Evolutionary conservation across 495 filamentous ascomycete species (phyloP), one percentile per base, ranked within the genome.

Genomic region (Trichoderma virens): DNA sequence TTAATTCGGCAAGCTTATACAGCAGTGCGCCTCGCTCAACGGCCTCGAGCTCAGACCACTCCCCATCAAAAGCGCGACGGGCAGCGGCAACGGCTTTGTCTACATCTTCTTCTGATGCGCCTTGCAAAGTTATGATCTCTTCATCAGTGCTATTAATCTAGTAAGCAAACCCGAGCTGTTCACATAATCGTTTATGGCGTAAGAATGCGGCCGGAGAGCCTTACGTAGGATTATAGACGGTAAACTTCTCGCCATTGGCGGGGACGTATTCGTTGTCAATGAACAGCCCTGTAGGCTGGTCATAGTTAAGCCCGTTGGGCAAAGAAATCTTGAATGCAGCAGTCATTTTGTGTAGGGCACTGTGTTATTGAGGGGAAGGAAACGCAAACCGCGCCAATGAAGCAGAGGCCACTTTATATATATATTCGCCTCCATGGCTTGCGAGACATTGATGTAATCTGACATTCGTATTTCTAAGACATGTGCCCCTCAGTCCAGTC

Each of bases 41-140:
- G 9, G 73, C 66, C 8, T 28, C 32, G 11, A 76, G 78, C 63
- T 79, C 74, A 16, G 78, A 76, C 84, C 84, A 62, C 30, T 38
- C 27, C 13, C 51, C 51, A 20, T 62, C 27, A 30, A 62, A 62
- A 16, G 61, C 61, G n/a, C 62, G 16, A 7, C 25, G 1, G 35
- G 66, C 28, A 62, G 20, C 54, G 18, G 61, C 61, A 3, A 62
- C 61, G 41, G 71, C 67, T 45, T 70, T 69, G 64, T 79, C 76
- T 62, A 75, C 67, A 69, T 75, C 74, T 79, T 91, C 88, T 80
- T 92, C 90, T 3, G 51, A 56, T 16, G 51, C 51, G 25, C 51
- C 51, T 56, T 56, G 51, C 8, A 56, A 28, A 56, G 51, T 56
- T 23, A 30, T 18, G 16, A 56, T 56, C 6, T 56, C 51, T 18